These are phyloP conservation scores for Tylopilus rubrobrunneus DNA, from an alignment of 768 basidiomycete species.

Conservation along the genomic window DNA sequence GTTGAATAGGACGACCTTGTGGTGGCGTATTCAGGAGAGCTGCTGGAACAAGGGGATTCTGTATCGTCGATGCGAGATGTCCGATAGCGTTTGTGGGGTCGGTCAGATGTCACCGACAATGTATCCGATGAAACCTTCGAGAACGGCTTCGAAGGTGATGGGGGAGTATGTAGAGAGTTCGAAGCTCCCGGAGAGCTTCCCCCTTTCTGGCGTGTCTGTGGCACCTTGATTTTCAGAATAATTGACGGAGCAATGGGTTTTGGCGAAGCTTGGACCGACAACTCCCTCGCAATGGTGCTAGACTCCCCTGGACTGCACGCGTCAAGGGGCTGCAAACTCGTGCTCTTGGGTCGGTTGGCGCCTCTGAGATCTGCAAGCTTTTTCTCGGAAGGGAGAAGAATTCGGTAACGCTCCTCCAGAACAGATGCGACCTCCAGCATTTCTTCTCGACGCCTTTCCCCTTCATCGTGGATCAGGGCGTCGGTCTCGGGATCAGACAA, in stretches of 20 bases:
- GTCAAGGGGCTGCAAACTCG: slow-evolving; percentile 16
- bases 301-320: slow-evolving; percentile 14
- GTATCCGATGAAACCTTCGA: slow-evolving; percentile 31
- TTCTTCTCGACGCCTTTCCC: slow-evolving; percentile 68
- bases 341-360: slow-evolving; percentile 18
- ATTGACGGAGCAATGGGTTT: slow-evolving; percentile 24
- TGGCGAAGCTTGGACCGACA: slow-evolving; percentile 10
- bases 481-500: slow-evolving; percentile 36
- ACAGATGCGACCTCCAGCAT: slow-evolving; percentile 67
- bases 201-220: slow-evolving; percentile 24
- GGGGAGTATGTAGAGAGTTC: slow-evolving; percentile 7
- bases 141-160: slow-evolving; percentile 24
- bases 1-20: slow-evolving; percentile 7
- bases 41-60: slow-evolving; percentile 24
- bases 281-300: slow-evolving; percentile 5
- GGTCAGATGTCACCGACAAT: slow-evolving; percentile 25
- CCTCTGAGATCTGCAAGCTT: slow-evolving; percentile 34
- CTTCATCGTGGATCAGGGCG: slow-evolving; percentile 45
- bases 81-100: slow-evolving; percentile 30
- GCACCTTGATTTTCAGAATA: slow-evolving; percentile 34
- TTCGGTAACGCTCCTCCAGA: slow-evolving; percentile 70
- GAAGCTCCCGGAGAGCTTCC: slow-evolving; percentile 17
- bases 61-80: slow-evolving; percentile 14
- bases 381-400: slow-evolving; percentile 68
- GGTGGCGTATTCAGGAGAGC: slow-evolving; percentile 15